Percentiles rank a stretch among this genome's conserved stretches.
phyloP scores from a whole-genome alignment of 1,139 yeast species.

The Hyphopichia buzzinii region DNA sequence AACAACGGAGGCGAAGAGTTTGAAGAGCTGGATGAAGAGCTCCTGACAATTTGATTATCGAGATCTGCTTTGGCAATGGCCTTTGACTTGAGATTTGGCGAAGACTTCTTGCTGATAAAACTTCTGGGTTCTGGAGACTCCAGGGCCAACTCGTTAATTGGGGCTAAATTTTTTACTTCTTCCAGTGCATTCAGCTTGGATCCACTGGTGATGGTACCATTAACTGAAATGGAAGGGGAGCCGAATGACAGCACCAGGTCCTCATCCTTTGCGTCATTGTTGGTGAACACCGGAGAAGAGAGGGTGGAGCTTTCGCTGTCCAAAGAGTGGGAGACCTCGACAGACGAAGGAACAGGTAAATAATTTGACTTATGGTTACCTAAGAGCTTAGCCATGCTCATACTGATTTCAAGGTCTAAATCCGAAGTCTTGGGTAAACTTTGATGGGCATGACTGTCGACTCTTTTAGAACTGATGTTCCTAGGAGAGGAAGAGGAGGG shows the following conservation, averaged over 20 bases:
- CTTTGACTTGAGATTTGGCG: not conserved
- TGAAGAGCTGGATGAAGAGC: slow-evolving; percentile 15
- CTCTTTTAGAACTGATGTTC: slow-evolving; percentile 10
- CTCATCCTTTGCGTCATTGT: slow-evolving; percentile 30
- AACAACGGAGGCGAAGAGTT: slow-evolving; percentile 28
- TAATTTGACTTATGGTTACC: not conserved
- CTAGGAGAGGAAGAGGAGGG: slow-evolving; percentile 5
- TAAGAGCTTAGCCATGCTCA: slow-evolving; percentile 44
- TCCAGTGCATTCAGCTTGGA: slow-evolving; percentile 9
- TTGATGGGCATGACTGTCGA: slow-evolving; percentile 9
- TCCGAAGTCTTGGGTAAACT: slow-evolving; percentile 11
- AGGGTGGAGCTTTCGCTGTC: slow-evolving; percentile 35
- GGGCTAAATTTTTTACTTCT: slow-evolving; percentile 30
- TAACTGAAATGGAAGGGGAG: slow-evolving; percentile 10
- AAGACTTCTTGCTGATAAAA: too few species aligned
- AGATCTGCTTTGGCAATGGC: slow-evolving; percentile 2
- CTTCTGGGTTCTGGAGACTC: slow-evolving; percentile 34
- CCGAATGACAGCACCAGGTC: slow-evolving; percentile 44
- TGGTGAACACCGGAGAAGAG: slow-evolving; percentile 40
- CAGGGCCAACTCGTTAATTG: slow-evolving; percentile 39
- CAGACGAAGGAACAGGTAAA: slow-evolving; percentile 1
- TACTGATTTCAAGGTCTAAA: slow-evolving; percentile 44
- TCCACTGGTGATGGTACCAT: slow-evolving; percentile 1
- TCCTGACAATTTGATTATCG: not conserved
- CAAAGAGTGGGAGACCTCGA: slow-evolving; percentile 29